Conservation (phyloP, 768 basidiomycete species). For the Crassisporium funariophilum region DNA sequence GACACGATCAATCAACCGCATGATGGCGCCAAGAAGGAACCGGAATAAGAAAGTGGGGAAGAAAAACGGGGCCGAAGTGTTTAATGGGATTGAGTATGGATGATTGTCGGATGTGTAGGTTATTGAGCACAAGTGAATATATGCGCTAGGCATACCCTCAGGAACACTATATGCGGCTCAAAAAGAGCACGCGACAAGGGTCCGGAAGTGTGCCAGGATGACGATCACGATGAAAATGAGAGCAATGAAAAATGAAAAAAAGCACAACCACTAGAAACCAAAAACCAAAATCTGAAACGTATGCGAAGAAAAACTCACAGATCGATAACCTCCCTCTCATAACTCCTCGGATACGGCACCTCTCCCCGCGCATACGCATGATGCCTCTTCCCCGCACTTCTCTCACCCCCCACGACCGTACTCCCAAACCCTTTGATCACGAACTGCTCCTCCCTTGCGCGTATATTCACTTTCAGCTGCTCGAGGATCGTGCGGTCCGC, state of each 20-base stretch:
- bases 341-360: conserved; percentile 72
- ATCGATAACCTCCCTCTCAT: conserved; percentile 64
- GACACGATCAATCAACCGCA: no score
- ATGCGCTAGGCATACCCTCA: no score
- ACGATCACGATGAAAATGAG: not conserved
- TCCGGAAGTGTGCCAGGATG: not conserved
- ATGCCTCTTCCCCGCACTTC: conserved; percentile 48
- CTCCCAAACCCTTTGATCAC: conserved; percentile 46
- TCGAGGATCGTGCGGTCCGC: conserved; percentile 62
- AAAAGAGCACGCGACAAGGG: not conserved
- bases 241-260: not conserved
- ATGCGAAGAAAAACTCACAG: conserved; percentile 54
- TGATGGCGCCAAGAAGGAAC: no score
- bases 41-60: no score
- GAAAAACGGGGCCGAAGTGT: no score
- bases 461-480: conserved; percentile 54
- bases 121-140: no score
- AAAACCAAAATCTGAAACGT: no score
- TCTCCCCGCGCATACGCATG: conserved; percentile 52
- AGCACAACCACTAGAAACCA: not conserved
- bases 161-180: no score
- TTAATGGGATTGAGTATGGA: no score
- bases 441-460: conserved; percentile 59
- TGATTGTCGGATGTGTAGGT: no score
- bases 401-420: conserved; percentile 30